A percentile compares a stretch with the other conserved stretches of the same genome.
Evolutionary conservation across 2,329 filamentous ascomycete genomes (phyloP).

Genomic region (Sclerotinia glacialis): DNA sequence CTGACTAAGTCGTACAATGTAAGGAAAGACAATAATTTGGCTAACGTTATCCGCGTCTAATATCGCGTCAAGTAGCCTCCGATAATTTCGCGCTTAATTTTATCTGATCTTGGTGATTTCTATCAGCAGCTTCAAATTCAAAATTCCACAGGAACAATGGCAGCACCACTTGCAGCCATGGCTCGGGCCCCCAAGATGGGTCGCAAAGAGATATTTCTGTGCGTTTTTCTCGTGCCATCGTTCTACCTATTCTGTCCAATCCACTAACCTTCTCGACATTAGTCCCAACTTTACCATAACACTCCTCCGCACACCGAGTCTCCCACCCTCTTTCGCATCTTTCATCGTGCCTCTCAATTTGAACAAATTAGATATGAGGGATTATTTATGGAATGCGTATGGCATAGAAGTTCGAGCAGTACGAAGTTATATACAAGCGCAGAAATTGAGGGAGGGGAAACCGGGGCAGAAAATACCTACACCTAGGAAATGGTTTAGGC

Average conservation of each 20-base stretch:
- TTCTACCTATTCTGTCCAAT: not conserved
- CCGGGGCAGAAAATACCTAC: constrained; percentile 42
- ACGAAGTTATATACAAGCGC: constrained; percentile 75
- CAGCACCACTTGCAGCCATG: constrained; percentile 23
- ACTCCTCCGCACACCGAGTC: constrained; percentile 68
- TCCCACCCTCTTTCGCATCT: constrained; percentile 76
- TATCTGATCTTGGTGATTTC: constrained; percentile 9
- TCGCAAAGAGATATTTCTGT: constrained; percentile 56
- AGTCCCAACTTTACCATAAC: constrained; percentile 82
- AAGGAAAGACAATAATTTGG: not conserved
- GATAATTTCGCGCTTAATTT: constrained; percentile 16
- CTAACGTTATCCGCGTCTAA: not conserved
- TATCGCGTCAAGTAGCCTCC: not conserved
- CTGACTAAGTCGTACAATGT: not conserved
- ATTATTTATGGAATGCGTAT: constrained; percentile 90
- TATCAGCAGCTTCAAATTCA: constrained; percentile 14
- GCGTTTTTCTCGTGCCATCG: constrained; percentile 33
- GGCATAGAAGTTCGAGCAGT: constrained; percentile 68
- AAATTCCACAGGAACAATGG: constrained; percentile 24
- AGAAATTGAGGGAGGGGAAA: constrained; percentile 55
- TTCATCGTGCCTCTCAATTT: constrained; percentile 90
- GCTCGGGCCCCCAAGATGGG: constrained; percentile 44
- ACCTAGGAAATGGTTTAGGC: constrained; percentile 62
- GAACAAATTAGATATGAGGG: constrained; percentile 94
- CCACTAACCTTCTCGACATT: constrained; percentile 22